phyloP scores from a whole-genome alignment of 805 yeast genomes.

The Yarrowia sp. region DNA sequence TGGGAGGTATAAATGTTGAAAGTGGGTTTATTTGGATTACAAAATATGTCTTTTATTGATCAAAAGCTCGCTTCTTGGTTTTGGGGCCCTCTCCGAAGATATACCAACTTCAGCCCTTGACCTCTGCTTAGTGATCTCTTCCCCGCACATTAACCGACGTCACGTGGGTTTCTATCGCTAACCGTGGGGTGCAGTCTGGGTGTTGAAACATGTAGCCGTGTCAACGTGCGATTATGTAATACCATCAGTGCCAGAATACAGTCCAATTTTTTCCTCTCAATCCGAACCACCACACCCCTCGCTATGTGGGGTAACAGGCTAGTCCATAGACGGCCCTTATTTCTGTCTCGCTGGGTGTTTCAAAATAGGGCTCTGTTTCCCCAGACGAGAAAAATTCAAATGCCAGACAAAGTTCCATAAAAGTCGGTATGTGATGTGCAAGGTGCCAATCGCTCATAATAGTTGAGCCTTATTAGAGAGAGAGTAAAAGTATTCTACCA shows the following conservation, averaged over 20 bases:
- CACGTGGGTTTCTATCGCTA: not conserved
- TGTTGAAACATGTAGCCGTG: not conserved
- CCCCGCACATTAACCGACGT: slow-evolving; percentile 14
- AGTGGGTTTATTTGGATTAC: not conserved
- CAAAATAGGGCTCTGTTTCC: not conserved
- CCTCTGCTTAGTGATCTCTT: not conserved
- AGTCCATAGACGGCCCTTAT: not conserved
- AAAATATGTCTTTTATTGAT: not conserved
- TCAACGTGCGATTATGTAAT: not conserved
- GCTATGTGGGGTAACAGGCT: not conserved
- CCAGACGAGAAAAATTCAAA: not conserved
- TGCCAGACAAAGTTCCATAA: slow-evolving; percentile 1
- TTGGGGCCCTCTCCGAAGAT: not conserved
- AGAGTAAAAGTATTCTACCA: not conserved
- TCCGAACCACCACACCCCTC: too few relatives aligned
- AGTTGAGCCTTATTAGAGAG: not conserved
- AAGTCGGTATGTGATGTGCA: not conserved
- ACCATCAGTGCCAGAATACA: too few relatives aligned
- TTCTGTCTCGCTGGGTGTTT: not conserved
- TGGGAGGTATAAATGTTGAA: not conserved
- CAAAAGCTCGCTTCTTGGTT: not conserved
- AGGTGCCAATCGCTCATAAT: not conserved
- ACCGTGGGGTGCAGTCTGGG: not conserved
- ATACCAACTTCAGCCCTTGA: not conserved
- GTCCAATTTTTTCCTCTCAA: too few relatives aligned